Evolutionary conservation across 192 early-diverging fungal genomes (phyloP).

Genomic region (Linnemannia exigua): DNA sequence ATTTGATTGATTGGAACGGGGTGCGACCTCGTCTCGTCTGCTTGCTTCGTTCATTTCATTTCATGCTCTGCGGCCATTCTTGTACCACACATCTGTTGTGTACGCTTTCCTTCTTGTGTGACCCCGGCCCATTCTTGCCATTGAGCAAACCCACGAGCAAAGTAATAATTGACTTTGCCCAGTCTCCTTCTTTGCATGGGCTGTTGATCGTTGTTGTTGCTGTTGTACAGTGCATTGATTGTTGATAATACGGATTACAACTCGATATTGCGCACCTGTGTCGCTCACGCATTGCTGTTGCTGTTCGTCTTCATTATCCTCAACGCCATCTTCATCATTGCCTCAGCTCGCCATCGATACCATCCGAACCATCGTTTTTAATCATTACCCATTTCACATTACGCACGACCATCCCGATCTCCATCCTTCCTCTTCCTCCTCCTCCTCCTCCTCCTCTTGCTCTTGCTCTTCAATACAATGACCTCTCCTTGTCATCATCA

Average conservation of each 20-base stretch:
- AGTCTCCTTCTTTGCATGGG: neutral
- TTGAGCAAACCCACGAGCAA: neutral
- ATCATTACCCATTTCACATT: neutral
- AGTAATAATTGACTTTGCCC: neutral
- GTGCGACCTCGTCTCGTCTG: too few relatives aligned
- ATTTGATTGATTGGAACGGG: too few relatives aligned
- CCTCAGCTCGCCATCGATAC: neutral
- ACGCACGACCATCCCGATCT: neutral
- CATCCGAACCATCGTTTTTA: too few relatives aligned
- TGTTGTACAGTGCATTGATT: too few relatives aligned
- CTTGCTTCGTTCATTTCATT: neutral
- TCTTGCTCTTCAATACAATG: neutral
- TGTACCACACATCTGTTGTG: neutral
- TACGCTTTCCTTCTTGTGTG: neutral
- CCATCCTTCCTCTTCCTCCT: neutral
- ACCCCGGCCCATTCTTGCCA: neutral
- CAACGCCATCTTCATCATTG: neutral
- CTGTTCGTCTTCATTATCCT: neutral
- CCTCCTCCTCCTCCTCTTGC: neutral
- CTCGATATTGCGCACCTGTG: neutral
- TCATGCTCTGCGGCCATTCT: too few relatives aligned
- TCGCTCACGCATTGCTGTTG: neutral
- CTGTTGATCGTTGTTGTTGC: neutral
- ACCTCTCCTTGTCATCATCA: neutral
- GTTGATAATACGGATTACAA: neutral